Evolutionary conservation across 2,329 filamentous ascomycete genomes (phyloP), one percentile per base, ranked within the genome.

Genomic region (Stachybotrys chlorohalonatus): DNA sequence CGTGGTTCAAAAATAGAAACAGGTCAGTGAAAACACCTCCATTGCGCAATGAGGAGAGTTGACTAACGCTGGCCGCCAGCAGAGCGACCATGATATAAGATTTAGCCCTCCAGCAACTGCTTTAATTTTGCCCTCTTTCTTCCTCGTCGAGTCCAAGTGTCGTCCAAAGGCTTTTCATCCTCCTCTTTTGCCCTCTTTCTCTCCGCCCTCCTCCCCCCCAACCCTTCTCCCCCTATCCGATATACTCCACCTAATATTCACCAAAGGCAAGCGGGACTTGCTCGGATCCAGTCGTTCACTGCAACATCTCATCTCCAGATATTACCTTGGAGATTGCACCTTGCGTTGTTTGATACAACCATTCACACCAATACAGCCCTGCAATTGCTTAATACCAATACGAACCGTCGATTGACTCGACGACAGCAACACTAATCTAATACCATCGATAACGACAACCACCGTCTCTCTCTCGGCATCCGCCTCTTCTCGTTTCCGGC

Each of bases 181-280:
- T 65, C 73, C 70, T 68, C 67, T 68, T 68, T 66, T 65, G 67
- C 69, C 64, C 70, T 11, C 58, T 58, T 67, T 67, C 60, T 57
- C 63, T 61, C 63, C 60, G 63, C 63, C 62, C 64, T 63, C 66
- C 67, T 65, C 65, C 64, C 63, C 63, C 61, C 62, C 63, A 60
- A 61, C 64, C 66, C 58, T 56, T 55, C 56, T 60, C 56, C 58
- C 54, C 53, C 32, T 11, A 8, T 7, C 24, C 48, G n/a, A 31
- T 53, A 31, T 55, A 57, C 56, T 61, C 62, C 58, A 63, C 62
- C 64, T 56, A 62, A 61, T 63, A 73, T 62, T 68, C 68, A 70
- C 73, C 66, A 73, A 75, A 70, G 68, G 77, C 79, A 82, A 83
- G 79, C 80, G 67, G 80, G 80, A 72, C 80, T 83, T 82, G 79